Evolutionary conservation across 106 monocot species (phyloP), one percentile per base, ranked within the genome.

Genomic region (Allium cepa): DNA sequence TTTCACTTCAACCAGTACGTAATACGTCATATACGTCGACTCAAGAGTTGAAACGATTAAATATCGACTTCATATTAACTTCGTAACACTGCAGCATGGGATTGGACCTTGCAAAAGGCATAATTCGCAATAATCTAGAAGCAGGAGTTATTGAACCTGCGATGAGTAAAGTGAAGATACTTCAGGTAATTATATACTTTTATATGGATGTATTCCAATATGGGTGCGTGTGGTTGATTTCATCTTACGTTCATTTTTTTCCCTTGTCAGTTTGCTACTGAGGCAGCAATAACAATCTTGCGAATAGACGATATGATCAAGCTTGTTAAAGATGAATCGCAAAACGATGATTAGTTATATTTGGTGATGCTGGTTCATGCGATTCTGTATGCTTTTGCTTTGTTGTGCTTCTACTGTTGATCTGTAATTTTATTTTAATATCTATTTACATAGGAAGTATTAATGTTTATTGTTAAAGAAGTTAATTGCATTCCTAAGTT

Each of bases 161-260:
- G 46, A 97, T 97, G 96, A 97, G 92, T 70, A 97, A 97, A 92
- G 84, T 92, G 66, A 97, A 97, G 80, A 97, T 97, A 63, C 71
- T 96, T 75, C 95, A 96, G 86, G 91, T 91, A 49, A n/a, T n/a
- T 11, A 8, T 36, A 36, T 48, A 4, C 3, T 48, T 64, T 49
- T 6, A 49, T 49, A 2, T 48, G 8, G 17, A 53, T 36, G 36
- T 36, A 22, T 22, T 22, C 22, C 22, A 22, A 22, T 1, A 22
- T 22, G 22, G 22, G 22, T 22, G 22, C 36, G 3, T 36, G 36
- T 36, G 36, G 0, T 36, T 36, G 3, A 36, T 36, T 36, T 36
- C 36, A 36, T 36, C 36, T 36, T 3, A 36, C 3, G 36, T 36
- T 36, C 36, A 36, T 36, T 36, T 36, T 5, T 36, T 36, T 36